phyloP scores from a whole-genome alignment of 202 grass and related monocot genomes.

The Digitaria exilis region DNA sequence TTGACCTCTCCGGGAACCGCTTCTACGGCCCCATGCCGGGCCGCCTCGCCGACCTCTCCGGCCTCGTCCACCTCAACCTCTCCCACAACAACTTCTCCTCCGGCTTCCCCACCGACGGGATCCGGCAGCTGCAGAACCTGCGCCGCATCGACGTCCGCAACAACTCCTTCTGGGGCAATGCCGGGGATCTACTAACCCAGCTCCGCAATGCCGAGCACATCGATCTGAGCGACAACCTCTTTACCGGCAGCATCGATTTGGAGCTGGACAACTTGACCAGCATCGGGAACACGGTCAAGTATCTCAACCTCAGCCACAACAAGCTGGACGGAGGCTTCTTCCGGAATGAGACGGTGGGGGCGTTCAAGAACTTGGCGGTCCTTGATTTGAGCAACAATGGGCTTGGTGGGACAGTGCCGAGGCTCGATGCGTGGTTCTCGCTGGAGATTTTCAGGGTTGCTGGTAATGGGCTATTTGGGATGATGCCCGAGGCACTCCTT shows the following conservation, averaged over 20 bases:
- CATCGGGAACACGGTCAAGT: conserved; percentile 86
- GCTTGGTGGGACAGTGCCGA: conserved; percentile 64
- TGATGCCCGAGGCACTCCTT: conserved; percentile 65
- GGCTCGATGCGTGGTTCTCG: conserved; percentile 70
- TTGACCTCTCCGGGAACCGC: conserved; percentile 86
- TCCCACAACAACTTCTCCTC: conserved; percentile 85
- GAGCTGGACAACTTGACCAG: conserved; percentile 52
- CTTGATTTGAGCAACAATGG: conserved; percentile 85
- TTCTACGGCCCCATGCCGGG: conserved; percentile 90
- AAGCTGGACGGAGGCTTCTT: conserved; percentile 70
- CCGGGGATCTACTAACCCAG: conserved; percentile 57
- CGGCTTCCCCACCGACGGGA: conserved; percentile 73
- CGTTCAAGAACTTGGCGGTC: conserved; percentile 85
- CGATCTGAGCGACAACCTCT: conserved; percentile 85
- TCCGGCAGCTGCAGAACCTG: conserved; percentile 90
- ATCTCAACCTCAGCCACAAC: conserved; percentile 96
- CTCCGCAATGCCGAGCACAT: conserved; percentile 78
- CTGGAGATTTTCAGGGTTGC: conserved; percentile 67
- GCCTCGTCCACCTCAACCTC: conserved; percentile 86
- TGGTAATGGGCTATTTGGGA: conserved; percentile 65
- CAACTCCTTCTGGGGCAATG: conserved; percentile 84
- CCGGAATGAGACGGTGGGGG: conserved; percentile 53
- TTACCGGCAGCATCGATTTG: conserved; percentile 64
- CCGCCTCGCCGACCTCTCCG: conserved; percentile 69
- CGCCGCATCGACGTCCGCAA: conserved; percentile 79